Conservation (phyloP, 2,329 filamentous ascomycete genomes). For the Amauroascus verrucosus region DNA sequence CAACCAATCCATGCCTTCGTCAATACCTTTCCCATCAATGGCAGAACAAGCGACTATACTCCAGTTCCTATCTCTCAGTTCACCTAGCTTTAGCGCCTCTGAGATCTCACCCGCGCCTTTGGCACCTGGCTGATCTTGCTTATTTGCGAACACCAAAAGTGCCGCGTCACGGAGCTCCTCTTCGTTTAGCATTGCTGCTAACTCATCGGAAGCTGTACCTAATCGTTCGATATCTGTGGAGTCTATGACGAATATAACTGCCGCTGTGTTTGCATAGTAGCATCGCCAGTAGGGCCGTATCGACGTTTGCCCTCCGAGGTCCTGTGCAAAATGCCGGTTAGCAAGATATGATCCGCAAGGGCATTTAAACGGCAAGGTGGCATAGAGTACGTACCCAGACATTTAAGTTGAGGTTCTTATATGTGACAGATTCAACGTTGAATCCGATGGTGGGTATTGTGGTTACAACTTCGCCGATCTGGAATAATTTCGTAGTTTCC, state of each 20-base stretch:
- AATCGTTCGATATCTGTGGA: constrained; percentile 94
- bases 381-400: constrained; percentile 65
- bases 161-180: constrained; percentile 91
- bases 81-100: constrained; percentile 78
- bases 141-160: constrained; percentile 93
- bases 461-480: constrained; percentile 98
- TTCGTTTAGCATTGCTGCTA: constrained; percentile 91
- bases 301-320: constrained; percentile 94
- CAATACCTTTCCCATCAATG: constrained; percentile 87
- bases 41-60: constrained; percentile 97
- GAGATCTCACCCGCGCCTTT: constrained; percentile 96
- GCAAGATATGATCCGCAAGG: neutral
- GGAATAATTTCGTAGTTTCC: constrained; percentile 8
- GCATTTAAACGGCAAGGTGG: neutral
- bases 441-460: constrained; percentile 99
- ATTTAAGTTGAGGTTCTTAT: constrained; percentile 97
- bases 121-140: constrained; percentile 94
- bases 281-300: constrained; percentile 98
- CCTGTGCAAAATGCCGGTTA: constrained; percentile 40
- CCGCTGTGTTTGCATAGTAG: constrained; percentile 97
- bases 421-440: constrained; percentile 97
- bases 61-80: constrained; percentile 95
- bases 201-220: constrained; percentile 82
- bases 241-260: constrained; percentile 97
- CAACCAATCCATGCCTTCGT: constrained; percentile 98